phyloP scores from a whole-genome alignment of 208 protist genomes.

The Endotrypanum monterogeii region DNA sequence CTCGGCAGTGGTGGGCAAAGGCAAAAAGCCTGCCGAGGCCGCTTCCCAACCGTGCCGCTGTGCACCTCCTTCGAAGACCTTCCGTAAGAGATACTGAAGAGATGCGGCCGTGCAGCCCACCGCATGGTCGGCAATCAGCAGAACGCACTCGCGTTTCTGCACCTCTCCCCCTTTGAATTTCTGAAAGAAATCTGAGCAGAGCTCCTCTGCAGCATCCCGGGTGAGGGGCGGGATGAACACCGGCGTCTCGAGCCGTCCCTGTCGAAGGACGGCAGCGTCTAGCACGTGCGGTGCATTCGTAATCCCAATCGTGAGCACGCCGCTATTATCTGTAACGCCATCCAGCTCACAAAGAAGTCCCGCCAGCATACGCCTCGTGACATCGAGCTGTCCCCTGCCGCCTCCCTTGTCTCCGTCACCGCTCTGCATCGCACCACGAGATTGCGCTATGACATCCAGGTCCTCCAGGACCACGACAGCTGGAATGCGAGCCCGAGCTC shows the following conservation, averaged over 20 bases:
- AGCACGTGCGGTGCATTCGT: constrained; percentile 80
- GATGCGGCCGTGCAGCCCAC: constrained; percentile 52
- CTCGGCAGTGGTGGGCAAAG: constrained; percentile 3
- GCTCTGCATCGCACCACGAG: constrained; percentile 45
- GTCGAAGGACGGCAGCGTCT: constrained; percentile 96
- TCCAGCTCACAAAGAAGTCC: constrained; percentile 98
- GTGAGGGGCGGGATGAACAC: constrained; percentile 68
- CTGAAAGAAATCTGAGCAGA: constrained; percentile 62
- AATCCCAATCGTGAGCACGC: constrained; percentile 91
- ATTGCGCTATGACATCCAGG: constrained; percentile 77
- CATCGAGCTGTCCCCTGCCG: constrained; percentile 43
- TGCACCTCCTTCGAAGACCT: constrained; percentile 53
- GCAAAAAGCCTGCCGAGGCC: background rate
- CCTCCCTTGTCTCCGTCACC: constrained; percentile 7
- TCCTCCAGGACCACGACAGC: constrained; percentile 88
- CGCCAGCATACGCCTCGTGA: constrained; percentile 90
- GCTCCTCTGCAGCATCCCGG: constrained; percentile 38
- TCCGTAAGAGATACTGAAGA: constrained; percentile 58
- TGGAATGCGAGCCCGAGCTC: constrained; percentile 58
- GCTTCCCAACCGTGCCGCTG: constrained; percentile 6
- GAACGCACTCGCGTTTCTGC: constrained; percentile 6
- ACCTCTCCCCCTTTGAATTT: constrained; percentile 35
- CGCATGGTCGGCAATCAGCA: constrained; percentile 37
- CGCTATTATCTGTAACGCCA: constrained; percentile 89
- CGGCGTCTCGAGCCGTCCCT: constrained; percentile 92